A percentile compares a stretch with the other conserved stretches of the same genome.
These are phyloP conservation scores for Russula sp. DNA, from an alignment of 768 basidiomycete species.

Conservation along the genomic window DNA sequence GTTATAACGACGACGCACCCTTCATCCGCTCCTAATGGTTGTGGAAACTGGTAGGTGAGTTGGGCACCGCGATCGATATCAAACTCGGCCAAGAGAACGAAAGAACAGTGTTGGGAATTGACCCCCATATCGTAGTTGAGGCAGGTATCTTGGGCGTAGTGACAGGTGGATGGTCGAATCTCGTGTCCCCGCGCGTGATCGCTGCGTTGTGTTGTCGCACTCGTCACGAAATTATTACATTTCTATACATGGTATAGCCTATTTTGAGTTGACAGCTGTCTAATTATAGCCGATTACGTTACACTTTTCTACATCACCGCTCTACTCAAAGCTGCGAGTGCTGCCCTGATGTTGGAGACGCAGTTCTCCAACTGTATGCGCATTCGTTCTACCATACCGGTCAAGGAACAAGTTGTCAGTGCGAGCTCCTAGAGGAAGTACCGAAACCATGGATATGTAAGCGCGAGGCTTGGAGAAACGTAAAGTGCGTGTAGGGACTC, in stretches of 20 bases:
- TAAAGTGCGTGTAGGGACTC: not conserved
- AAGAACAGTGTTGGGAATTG: conserved; percentile 79
- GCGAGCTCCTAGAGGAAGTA: not conserved
- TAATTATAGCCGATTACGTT: not conserved
- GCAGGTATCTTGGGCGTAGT: not conserved
- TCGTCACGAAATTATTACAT: not conserved
- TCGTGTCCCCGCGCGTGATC: not conserved
- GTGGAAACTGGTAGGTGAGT: conserved; percentile 93
- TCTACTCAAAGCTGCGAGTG: conserved; percentile 19
- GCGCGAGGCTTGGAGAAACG: no score
- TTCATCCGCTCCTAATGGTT: conserved; percentile 91
- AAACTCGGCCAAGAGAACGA: conserved; percentile 97
- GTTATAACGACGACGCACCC: conserved; percentile 52
- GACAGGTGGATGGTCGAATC: not conserved
- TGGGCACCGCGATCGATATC: conserved; percentile 94
- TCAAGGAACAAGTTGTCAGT: conserved; percentile 10
- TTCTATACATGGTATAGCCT: conserved; percentile 17
- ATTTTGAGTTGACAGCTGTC: not conserved
- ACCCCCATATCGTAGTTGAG: conserved; percentile 44
- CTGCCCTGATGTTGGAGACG: conserved; percentile 25
- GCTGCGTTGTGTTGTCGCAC: no score
- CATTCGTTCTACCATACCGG: conserved; percentile 22
- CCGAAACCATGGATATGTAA: not conserved
- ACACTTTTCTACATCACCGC: conserved; percentile 16
- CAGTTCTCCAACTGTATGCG: conserved; percentile 23